A percentile compares a stretch with the other conserved stretches of the same genome.
Conservation (phyloP, 768 basidiomycete genomes). For the Tulasnella sp. region DNA sequence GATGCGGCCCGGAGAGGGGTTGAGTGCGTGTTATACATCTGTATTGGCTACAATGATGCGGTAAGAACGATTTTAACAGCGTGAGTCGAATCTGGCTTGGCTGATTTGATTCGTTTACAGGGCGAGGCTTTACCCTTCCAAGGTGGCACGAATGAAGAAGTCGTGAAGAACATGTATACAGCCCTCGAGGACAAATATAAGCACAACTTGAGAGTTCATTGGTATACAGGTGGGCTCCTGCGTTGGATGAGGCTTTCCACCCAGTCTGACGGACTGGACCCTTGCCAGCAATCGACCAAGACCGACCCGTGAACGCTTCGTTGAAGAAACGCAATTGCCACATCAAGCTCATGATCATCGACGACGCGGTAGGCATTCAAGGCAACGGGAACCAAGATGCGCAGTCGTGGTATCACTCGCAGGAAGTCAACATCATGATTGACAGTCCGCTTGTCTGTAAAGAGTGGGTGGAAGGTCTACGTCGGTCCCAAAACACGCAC, state of each 20-base stretch:
- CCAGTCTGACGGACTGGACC: background rate
- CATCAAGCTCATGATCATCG: slow-evolving; percentile 64
- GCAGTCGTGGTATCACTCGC: slow-evolving; percentile 69
- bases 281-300: slow-evolving; percentile 51
- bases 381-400: slow-evolving; percentile 72
- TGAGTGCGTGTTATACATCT: slow-evolving; percentile 57
- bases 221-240: slow-evolving; percentile 48
- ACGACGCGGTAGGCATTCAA: slow-evolving; percentile 59
- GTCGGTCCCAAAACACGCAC: slow-evolving; percentile 55
- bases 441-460: slow-evolving; percentile 52
- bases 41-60: slow-evolving; percentile 50
- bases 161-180: slow-evolving; percentile 57
- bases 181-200: slow-evolving; percentile 47
- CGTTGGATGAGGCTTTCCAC: background rate
- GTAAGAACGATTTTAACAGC: background rate
- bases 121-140: slow-evolving; percentile 63
- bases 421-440: slow-evolving; percentile 65
- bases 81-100: background rate
- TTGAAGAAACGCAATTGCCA: slow-evolving; percentile 70
- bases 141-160: slow-evolving; percentile 70
- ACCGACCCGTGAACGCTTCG: slow-evolving; percentile 60
- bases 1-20: slow-evolving; percentile 61
- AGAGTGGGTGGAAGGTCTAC: slow-evolving; percentile 56
- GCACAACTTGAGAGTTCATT: slow-evolving; percentile 51
- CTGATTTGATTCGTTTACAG: slow-evolving; percentile 45